Evolutionary conservation across 2,329 filamentous ascomycete genomes (phyloP).

Genomic region (Aspergillus arachidicola): DNA sequence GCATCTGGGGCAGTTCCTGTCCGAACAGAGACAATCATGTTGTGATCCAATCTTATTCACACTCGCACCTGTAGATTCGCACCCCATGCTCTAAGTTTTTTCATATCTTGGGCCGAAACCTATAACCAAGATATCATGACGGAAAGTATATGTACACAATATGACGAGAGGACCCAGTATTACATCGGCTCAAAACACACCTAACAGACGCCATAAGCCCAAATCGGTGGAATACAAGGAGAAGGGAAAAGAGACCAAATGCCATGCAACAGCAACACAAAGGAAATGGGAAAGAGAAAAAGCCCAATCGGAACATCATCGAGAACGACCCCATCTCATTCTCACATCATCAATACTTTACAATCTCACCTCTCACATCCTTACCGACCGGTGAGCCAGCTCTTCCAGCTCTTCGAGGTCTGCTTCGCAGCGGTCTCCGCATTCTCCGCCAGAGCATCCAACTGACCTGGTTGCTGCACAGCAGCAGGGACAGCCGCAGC

Average conservation of each 20-base stretch:
- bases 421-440: constrained; percentile 40
- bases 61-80: neutral
- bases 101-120: constrained; percentile 1
- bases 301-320: constrained; percentile 2
- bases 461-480: constrained; percentile 25
- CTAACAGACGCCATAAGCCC: constrained; percentile 36
- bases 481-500: constrained; percentile 11
- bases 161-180: constrained; percentile 27
- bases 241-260: constrained; percentile 17
- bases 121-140: constrained; percentile 8
- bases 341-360: neutral
- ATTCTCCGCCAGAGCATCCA: constrained; percentile 40
- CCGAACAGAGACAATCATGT: neutral
- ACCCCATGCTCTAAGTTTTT: constrained; percentile 13
- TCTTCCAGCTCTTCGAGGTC: constrained; percentile 41
- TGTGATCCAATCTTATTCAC: constrained; percentile 1
- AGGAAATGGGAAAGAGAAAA: neutral
- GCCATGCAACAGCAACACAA: constrained; percentile 16
- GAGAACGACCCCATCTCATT: neutral
- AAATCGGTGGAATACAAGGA: constrained; percentile 23
- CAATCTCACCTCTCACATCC: neutral
- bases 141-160: constrained; percentile 36
- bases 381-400: constrained; percentile 44
- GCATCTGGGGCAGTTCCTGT: neutral
- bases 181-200: constrained; percentile 26